Conservation (phyloP, 208 protist species). For the Leishmania martiniquensis region DNA sequence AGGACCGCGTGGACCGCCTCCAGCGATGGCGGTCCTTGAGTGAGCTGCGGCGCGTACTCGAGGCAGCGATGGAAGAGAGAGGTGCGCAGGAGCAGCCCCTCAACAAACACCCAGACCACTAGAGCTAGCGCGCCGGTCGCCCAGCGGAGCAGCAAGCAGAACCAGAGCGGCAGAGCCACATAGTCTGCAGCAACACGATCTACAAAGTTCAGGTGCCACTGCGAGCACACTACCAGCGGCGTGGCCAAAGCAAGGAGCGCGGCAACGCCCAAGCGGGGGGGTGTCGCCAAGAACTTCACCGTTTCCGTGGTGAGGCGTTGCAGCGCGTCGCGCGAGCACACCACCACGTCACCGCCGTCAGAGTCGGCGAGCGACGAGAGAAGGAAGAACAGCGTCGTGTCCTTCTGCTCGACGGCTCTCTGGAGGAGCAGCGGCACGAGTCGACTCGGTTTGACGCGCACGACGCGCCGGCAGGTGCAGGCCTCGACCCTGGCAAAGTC, state of each 20-base stretch:
- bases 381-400: not conserved
- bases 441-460: constrained; percentile 1
- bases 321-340: constrained; percentile 11
- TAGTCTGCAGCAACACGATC: constrained; percentile 19
- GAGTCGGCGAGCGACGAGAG: constrained; percentile 5
- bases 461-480: constrained; percentile 9
- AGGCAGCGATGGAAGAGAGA: constrained; percentile 26
- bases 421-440: not conserved
- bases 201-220: constrained; percentile 21
- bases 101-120: constrained; percentile 6
- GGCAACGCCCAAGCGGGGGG: not conserved
- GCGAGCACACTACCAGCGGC: constrained; percentile 19
- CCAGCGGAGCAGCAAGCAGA: constrained; percentile 23
- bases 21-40: not conserved
- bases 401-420: not conserved
- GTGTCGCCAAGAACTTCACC: not conserved
- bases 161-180: constrained; percentile 21
- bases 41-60: constrained; percentile 19
- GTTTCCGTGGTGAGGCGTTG: constrained; percentile 15
- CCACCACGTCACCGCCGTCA: not conserved
- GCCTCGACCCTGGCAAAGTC: constrained; percentile 11
- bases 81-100: constrained; percentile 15
- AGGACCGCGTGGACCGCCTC: constrained; percentile 22
- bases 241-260: not conserved
- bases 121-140: constrained; percentile 9